Conservation (phyloP, 2,329 filamentous ascomycete genomes). For the Fusarium zealandicum region DNA sequence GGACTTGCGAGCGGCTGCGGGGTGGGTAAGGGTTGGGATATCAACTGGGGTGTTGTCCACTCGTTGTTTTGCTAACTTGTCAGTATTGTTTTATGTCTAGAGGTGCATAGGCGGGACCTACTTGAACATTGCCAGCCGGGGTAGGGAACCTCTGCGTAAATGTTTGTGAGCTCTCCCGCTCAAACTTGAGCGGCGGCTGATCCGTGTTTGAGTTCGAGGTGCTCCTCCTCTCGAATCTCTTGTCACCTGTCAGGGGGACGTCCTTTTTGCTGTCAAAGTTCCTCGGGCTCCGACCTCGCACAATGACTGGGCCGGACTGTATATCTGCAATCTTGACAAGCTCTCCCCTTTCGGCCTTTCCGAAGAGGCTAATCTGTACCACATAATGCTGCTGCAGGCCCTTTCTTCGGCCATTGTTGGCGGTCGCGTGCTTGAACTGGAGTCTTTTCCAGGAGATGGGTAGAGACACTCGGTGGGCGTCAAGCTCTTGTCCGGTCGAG, state of each 20-base stretch:
- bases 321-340: conserved; percentile 81
- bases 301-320: conserved; percentile 91
- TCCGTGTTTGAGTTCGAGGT: conserved; percentile 45
- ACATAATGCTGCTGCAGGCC: conserved; percentile 95
- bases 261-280: conserved; percentile 95
- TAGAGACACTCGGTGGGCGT: conserved; percentile 79
- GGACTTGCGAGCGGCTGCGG: conserved; percentile 46
- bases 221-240: conserved; percentile 56
- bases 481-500: conserved; percentile 70
- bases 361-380: conserved; percentile 83
- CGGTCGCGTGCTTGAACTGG: conserved; percentile 95
- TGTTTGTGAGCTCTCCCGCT: conserved; percentile 44
- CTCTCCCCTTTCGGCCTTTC: conserved; percentile 73
- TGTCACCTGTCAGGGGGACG: conserved; percentile 71
- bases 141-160: conserved; percentile 45
- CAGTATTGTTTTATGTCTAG: conserved; percentile 10
- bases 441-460: conserved; percentile 92
- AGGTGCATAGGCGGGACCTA: conserved; percentile 29
- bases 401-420: conserved; percentile 93
- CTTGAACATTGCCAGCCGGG: conserved; percentile 45
- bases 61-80: conserved; percentile 49
- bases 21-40: conserved; percentile 43
- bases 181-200: conserved; percentile 44
- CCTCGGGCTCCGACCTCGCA: conserved; percentile 87
- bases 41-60: conserved; percentile 54